A percentile compares a stretch with the other conserved stretches of the same genome.
Conservation (phyloP, 129 eudicot genomes). For the Smallanthus sonchifolius region DNA sequence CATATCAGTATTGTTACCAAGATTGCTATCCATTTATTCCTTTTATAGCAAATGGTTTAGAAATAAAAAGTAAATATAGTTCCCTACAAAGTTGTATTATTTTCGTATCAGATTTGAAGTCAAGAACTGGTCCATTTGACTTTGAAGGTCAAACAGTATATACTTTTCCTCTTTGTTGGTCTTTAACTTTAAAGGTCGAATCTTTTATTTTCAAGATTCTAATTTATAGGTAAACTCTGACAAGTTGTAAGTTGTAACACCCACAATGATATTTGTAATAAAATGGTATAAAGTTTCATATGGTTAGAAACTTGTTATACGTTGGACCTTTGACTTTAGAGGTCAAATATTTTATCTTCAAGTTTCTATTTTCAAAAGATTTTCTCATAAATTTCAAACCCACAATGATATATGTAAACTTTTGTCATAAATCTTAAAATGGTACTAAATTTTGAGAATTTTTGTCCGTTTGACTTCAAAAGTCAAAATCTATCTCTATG, state of each 20-base stretch:
- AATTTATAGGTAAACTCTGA: background rate
- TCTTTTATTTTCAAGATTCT: background rate
- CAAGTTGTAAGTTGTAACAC: background rate
- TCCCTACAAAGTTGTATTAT: background rate
- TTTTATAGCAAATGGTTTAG: background rate
- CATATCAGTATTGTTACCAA: background rate
- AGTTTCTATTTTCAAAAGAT: background rate
- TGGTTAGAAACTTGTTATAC: constrained; percentile 4
- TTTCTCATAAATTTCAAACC: background rate
- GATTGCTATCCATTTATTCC: background rate
- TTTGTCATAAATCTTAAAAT: background rate
- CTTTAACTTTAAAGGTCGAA: background rate
- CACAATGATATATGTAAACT: background rate
- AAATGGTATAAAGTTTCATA: background rate
- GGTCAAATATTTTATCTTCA: background rate
- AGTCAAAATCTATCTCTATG: background rate
- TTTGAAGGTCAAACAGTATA: background rate
- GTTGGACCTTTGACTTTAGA: constrained; percentile 3
- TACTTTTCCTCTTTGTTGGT: background rate
- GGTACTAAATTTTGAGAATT: background rate
- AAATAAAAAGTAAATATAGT: background rate
- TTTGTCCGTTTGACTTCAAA: background rate
- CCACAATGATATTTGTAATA: background rate
- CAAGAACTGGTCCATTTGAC: background rate
- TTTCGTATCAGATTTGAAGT: background rate